Percentiles rank a stretch among this genome's conserved stretches.
Conservation (phyloP, 1,284 basidiomycete genomes). For the Cryptococcus maquisensis region DNA sequence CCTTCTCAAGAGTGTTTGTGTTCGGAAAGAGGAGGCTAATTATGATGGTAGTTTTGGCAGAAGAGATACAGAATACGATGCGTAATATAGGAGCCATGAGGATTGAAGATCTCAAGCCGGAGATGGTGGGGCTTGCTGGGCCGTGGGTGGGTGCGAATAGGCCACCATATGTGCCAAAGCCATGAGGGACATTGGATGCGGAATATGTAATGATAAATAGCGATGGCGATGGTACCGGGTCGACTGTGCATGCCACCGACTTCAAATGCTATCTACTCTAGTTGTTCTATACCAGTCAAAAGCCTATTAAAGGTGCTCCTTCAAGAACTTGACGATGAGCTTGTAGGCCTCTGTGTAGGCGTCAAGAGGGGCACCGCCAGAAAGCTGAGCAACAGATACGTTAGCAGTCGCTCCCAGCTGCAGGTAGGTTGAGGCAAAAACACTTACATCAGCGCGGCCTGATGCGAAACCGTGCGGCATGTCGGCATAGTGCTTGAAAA, state of each 20-base stretch:
- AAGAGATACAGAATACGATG: constrained; percentile 55
- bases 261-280: too few relatives aligned
- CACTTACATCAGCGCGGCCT: constrained; percentile 47
- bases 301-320: constrained; percentile 1
- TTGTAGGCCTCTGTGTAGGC: constrained; percentile 27
- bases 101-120: constrained; percentile 64
- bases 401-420: background rate
- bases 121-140: constrained; percentile 60
- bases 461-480: constrained; percentile 48
- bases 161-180: constrained; percentile 25
- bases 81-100: constrained; percentile 52
- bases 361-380: constrained; percentile 21
- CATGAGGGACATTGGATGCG: too few relatives aligned
- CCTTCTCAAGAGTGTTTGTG: background rate
- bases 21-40: background rate
- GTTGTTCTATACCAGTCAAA: too few relatives aligned
- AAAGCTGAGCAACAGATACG: constrained; percentile 12
- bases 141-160: constrained; percentile 43
- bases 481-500: constrained; percentile 43
- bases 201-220: too few relatives aligned
- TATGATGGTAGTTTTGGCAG: constrained; percentile 45
- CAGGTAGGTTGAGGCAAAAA: background rate
- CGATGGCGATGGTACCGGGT: too few relatives aligned
- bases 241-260: too few relatives aligned
- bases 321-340: constrained; percentile 26